phyloP scores from a whole-genome alignment of 257 asterid species.

The Solanum ossicruentum region DNA sequence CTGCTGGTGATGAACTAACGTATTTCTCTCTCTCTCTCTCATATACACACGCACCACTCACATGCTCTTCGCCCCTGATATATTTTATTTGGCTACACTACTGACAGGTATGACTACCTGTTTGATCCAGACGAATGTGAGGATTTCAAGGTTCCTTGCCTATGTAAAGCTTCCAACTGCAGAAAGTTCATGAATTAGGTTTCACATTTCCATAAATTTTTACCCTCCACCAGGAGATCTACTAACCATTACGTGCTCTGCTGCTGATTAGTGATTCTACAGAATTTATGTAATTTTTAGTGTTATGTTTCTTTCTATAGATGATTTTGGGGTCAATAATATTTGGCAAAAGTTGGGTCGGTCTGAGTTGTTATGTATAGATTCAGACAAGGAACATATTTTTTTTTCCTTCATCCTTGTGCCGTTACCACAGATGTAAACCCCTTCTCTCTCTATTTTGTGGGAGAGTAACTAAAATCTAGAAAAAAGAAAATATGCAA shows the following conservation, averaged over 20 bases:
- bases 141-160: constrained; percentile 81
- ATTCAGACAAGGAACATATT: neutral
- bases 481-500: neutral
- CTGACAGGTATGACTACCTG: constrained; percentile 84
- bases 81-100: neutral
- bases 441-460: neutral
- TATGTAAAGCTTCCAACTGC: constrained; percentile 78
- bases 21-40: constrained; percentile 19
- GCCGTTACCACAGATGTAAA: neutral
- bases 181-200: constrained; percentile 87
- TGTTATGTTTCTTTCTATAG: neutral
- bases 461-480: neutral
- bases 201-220: constrained; percentile 6
- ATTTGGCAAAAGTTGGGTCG: neutral
- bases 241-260: constrained; percentile 16
- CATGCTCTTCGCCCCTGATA: neutral
- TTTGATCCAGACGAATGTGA: constrained; percentile 91
- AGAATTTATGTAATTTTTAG: constrained; percentile 9
- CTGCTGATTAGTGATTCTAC: constrained; percentile 12
- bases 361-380: neutral
- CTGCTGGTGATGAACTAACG: constrained; percentile 95
- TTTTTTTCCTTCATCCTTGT: neutral
- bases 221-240: constrained; percentile 28
- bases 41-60: neutral
- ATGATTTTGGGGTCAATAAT: constrained; percentile 5